These are phyloP conservation scores for Copromyces sp. DNA, from an alignment of 495 filamentous ascomycete genomes.

Conservation along the genomic window DNA sequence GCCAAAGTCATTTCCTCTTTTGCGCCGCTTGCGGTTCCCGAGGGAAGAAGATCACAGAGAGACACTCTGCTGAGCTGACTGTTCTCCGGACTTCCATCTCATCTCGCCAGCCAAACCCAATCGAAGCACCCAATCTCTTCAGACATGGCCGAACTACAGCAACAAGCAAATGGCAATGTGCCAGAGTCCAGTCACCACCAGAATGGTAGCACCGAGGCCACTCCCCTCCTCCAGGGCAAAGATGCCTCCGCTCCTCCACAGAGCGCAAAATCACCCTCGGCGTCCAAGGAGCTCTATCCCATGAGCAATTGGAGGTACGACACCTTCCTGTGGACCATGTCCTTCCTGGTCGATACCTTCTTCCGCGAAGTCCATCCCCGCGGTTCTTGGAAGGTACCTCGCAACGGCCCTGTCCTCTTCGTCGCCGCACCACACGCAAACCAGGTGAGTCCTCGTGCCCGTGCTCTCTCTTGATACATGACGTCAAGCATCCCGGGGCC, in stretches of 20 bases:
- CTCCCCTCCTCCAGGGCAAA: conserved; percentile 2
- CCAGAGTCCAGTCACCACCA: not conserved
- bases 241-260: conserved; percentile 9
- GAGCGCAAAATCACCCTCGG: conserved; percentile 13
- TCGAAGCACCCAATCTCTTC: not conserved
- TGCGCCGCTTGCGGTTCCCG: not conserved
- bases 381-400: conserved; percentile 85
- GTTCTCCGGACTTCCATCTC: not conserved
- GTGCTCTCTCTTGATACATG: not conserved
- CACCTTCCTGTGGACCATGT: conserved; percentile 69
- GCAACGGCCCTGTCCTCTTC: conserved; percentile 80
- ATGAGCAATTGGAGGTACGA: conserved; percentile 74
- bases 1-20: not conserved
- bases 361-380: conserved; percentile 96
- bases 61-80: not conserved
- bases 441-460: conserved; percentile 47
- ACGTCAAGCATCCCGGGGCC: not conserved
- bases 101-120: not conserved
- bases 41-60: not conserved
- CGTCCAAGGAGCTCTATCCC: conserved; percentile 49
- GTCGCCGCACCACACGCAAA: conserved; percentile 98
- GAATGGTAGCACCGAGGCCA: not conserved
- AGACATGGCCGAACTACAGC: not conserved
- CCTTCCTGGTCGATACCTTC: conserved; percentile 84
- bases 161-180: not conserved